Base-by-base conservation (phyloP, 352 stramenopile species). In the Globisporangium abappressorium region DNA sequence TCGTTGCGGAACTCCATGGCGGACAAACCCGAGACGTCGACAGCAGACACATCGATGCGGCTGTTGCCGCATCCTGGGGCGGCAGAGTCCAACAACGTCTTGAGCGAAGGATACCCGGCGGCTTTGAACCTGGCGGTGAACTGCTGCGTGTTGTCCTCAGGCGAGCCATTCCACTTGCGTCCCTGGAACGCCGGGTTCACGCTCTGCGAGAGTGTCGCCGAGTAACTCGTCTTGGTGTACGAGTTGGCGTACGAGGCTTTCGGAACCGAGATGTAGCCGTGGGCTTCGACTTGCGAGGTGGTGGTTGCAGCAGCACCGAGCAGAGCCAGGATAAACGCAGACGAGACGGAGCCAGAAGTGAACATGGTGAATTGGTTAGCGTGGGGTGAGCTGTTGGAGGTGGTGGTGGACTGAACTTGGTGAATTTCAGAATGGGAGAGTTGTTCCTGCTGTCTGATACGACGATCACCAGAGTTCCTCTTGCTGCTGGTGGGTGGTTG, bases 1-100 rank as follows among this genome's bases (percentile, higher is more conserved):
- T 80, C 71, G 63, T 80, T 80, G 41, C 70, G 73, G 55, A 77
- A 80, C 33, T 74, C 41, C 68, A 80, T 69, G 28, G 57, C 57
- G 1, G 59, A 66, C 30, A 79, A 53, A 12, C 36, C 43, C n/a
- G 64, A 70, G n/a, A 79, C 73, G 62, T 75, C 62, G 5, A 77
- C 61, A 0, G 69, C 60, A n/a, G 72, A 20, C 1, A 78, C 69
- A 38, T 78, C 72, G 41, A 70, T 58, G 34, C 72, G 72, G 66
- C 69, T 78, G 66, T 78, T 73, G 57, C 72, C 72, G 36, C 69
- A 78, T 5, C 69, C 72, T 20, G 72, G 68, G 2, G 63, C 72
- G 3, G 57, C 72, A 1, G 41, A 24, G 28, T 78, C 72, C 22
- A 78, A 70, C 62, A 78, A 36, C 14, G 51, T 46, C 33, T 65